Conservation (phyloP, 352 stramenopile genomes). For the Stephanocyclus meneghinianus region DNA sequence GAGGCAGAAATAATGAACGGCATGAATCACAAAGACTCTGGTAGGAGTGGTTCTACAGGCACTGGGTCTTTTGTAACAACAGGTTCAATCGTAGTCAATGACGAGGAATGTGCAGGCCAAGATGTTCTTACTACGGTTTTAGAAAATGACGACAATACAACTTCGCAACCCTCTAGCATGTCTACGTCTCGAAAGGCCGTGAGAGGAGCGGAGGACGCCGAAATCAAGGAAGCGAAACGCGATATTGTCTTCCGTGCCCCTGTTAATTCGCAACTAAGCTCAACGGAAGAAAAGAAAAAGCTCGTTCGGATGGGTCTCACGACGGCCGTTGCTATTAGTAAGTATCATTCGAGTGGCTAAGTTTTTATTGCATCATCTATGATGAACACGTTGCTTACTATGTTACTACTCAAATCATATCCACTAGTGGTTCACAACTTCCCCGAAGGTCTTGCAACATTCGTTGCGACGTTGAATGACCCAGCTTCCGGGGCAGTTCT, state of each 20-base stretch:
- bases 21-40: too few relatives aligned
- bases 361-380: neutral
- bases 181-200: neutral
- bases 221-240: neutral
- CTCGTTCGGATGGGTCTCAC: neutral
- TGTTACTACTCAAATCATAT: too few relatives aligned
- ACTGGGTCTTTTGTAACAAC: too few relatives aligned
- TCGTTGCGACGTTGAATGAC: slow-evolving; percentile 86
- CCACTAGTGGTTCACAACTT: slow-evolving; percentile 84
- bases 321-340: neutral
- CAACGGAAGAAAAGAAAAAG: slow-evolving; percentile 3
- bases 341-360: neutral
- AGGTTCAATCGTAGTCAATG: too few relatives aligned
- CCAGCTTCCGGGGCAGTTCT: slow-evolving; percentile 86
- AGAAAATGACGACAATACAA: too few relatives aligned
- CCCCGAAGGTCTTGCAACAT: slow-evolving; percentile 89
- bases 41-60: too few relatives aligned
- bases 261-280: neutral
- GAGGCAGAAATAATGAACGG: too few relatives aligned
- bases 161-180: too few relatives aligned
- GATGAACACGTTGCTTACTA: too few relatives aligned
- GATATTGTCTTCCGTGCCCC: neutral
- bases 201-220: neutral
- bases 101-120: too few relatives aligned
- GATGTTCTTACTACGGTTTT: too few relatives aligned